Base-by-base conservation (phyloP, 352 stramenopile genomes). In the Halophytophthora polymorphica region DNA sequence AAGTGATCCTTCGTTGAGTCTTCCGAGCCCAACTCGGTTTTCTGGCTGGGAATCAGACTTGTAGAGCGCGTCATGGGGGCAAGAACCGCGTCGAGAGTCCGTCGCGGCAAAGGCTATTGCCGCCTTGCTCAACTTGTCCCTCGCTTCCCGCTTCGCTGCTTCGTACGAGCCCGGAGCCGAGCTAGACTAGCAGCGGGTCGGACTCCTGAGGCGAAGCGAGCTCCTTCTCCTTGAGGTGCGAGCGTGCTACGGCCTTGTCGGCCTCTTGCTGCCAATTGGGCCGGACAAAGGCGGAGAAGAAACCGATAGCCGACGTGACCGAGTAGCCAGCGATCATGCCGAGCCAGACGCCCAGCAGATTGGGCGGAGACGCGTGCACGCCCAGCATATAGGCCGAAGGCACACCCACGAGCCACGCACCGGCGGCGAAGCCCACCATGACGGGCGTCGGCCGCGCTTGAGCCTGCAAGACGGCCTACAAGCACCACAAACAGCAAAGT, bases 361-460 rank as follows among this genome's bases (percentile, higher is more conserved):
- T 69, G 17, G 62, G 53, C 2, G 51, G 52, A 10, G 40, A 50
- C 7, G 62, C 51, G 6, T 63, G 65, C 11, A 91, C 50, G 18
- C 73, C 83, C 28, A 96, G 56, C 34, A 88, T 58, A 55, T 91
- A 95, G 3, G 83, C 75, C 7, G 55, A 52, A 0, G 86, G 86
- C 11, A 95, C 82, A 10, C 77, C 77, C 1, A 95, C 71, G 21
- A 83, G 50, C 85, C 85, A 95, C 19, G 84, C 82, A 3, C 86
- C 83, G 0, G 61, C 37, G 12, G 57, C 59, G 40, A 86, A 93
- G 21, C 58, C 76, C 13, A 76, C 50, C 60, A 87, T 87, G 35
- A 87, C 56, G 12, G 77, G 77, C 14, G 71, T 45, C 2, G 73
- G 53, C 25, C 77, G 58, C 1, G 79, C 76, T 43, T 92, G 81